Base-by-base conservation (phyloP, 169 alveolate genomes). In the Miamiensis avidus region DNA sequence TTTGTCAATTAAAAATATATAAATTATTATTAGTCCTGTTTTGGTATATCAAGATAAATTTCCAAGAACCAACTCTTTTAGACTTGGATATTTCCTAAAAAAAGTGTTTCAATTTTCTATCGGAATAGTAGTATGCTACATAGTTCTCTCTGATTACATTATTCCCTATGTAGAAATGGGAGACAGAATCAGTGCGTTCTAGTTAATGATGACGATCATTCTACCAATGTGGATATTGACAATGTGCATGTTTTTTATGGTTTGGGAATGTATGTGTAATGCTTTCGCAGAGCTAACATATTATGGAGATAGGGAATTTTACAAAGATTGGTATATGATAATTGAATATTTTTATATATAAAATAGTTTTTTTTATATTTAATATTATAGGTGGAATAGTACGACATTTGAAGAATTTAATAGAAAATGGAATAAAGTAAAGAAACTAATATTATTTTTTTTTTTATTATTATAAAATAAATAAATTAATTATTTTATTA, bases 341-440 rank as follows among this genome's bases (percentile, higher is more conserved):
- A n/a, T n/a, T n/a, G n/a, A n/a, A n/a, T n/a, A n/a, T n/a, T n/a
- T n/a, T n/a, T n/a, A n/a, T n/a, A n/a, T n/a, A n/a, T n/a, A n/a
- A n/a, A n/a, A n/a, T n/a, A n/a, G 79, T 65, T 32, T 64, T 31
- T 27, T 30, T 26, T 49, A 29, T 85, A 0, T 77, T 15, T 79
- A 64, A 88, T 82, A 86, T 94, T 89, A 83, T 93, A 94, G n/a
- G 96, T 95, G 98, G 96, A 95, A 95, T 89, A 83, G 95, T 65
- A 91, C 93, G 26, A 84, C 89, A n/a, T 94, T 89, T 89, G 98
- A 93, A 34, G 94, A 95, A 77, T 95, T 89, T 30, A 89, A 92
- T 31, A 89, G 97, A 28, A 94, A 95, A 81, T 95, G 98, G 96
- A 95, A 95, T 81, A 81, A 91, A 34, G 89, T 94, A 16, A 49